Evolutionary conservation across 2,329 filamentous ascomycete species (phyloP).

Genomic region (Chrysosporium queenslandicum): DNA sequence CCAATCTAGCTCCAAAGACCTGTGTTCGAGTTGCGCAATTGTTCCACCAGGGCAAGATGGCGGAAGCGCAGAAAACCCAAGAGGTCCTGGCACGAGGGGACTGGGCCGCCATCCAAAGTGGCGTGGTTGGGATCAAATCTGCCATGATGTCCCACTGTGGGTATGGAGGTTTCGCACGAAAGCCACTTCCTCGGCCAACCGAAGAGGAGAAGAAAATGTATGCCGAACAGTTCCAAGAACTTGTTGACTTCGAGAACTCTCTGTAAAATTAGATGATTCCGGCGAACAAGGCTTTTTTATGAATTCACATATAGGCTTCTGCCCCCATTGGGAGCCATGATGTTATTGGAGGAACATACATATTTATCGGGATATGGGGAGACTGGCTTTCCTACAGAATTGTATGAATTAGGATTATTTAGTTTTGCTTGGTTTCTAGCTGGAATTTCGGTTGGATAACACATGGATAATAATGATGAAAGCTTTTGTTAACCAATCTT

Average conservation of each 20-base stretch:
- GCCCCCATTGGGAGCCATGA: neutral
- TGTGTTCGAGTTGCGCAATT: slow-evolving; percentile 53
- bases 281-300: neutral
- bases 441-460: too few species aligned
- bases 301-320: neutral
- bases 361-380: too few species aligned
- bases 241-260: slow-evolving; percentile 19
- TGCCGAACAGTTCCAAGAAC: slow-evolving; percentile 73
- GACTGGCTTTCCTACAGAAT: too few species aligned
- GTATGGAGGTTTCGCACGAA: slow-evolving; percentile 54
- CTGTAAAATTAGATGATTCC: neutral
- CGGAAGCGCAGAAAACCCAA: slow-evolving; percentile 55
- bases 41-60: slow-evolving; percentile 49
- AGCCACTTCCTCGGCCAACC: slow-evolving; percentile 36
- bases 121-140: slow-evolving; percentile 59
- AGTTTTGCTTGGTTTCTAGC: too few species aligned
- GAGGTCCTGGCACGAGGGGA: slow-evolving; percentile 57
- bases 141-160: slow-evolving; percentile 52
- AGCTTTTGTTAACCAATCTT: too few species aligned
- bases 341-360: too few species aligned
- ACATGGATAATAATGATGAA: too few species aligned
- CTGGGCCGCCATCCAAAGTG: slow-evolving; percentile 59
- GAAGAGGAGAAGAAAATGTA: slow-evolving; percentile 96
- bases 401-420: too few species aligned
- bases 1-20: slow-evolving; percentile 58